Conservation (phyloP, 139 green algal genomes). For the Picochlorum costavermella region DNA sequence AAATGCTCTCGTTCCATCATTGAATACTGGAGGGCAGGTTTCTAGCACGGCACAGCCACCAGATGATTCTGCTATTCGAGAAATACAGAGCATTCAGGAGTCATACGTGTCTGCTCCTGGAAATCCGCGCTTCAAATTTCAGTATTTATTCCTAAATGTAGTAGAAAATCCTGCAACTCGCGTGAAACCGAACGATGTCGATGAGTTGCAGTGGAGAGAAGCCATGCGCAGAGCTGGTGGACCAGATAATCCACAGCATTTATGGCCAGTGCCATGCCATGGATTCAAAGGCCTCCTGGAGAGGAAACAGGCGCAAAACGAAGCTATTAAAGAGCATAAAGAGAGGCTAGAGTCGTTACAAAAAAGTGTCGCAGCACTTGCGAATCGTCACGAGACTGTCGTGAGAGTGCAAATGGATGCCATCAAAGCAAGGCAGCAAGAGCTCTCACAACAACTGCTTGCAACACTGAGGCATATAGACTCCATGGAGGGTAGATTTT, state of each 20-base stretch:
- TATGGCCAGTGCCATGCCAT: constrained; percentile 61
- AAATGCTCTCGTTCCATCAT: background rate
- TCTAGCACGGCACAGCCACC: constrained; percentile 6
- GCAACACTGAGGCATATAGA: constrained; percentile 26
- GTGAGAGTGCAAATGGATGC: constrained; percentile 23
- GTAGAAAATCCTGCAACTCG: constrained; percentile 48
- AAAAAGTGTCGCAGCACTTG: constrained; percentile 22
- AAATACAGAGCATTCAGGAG: constrained; percentile 38
- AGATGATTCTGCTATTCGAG: constrained; percentile 26
- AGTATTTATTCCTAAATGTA: constrained; percentile 61
- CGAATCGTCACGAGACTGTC: constrained; percentile 20
- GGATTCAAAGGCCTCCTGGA: constrained; percentile 59
- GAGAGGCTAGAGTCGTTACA: constrained; percentile 25
- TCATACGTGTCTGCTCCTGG: constrained; percentile 20
- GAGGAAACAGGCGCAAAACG: constrained; percentile 32
- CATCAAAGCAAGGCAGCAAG: constrained; percentile 20
- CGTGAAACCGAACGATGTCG: constrained; percentile 48
- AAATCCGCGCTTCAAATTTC: constrained; percentile 47
- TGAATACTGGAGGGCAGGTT: background rate
- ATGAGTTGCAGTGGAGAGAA: constrained; percentile 67
- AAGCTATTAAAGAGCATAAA: constrained; percentile 32
- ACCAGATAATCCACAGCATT: constrained; percentile 41
- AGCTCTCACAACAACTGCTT: constrained; percentile 25
- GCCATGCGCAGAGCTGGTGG: constrained; percentile 50
- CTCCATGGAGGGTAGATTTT: constrained; percentile 37